These are phyloP conservation scores for Leccinum uliginosum DNA, from an alignment of 768 basidiomycete species.

Conservation along the genomic window DNA sequence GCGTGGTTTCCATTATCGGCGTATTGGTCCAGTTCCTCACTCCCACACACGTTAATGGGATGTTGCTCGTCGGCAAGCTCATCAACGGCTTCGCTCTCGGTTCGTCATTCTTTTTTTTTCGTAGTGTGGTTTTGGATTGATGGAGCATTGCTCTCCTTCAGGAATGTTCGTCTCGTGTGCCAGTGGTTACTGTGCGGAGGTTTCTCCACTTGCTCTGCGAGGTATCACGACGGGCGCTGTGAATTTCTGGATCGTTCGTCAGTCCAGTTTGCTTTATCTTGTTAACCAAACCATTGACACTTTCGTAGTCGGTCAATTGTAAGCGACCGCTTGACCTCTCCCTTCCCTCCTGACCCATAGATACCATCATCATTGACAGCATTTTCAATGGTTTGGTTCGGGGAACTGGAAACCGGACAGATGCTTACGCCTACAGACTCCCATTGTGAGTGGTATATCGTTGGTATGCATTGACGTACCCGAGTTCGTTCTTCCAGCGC, in stretches of 20 bases:
- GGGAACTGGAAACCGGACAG: constrained; percentile 20
- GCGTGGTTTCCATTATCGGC: constrained; percentile 16
- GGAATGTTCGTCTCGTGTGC: constrained; percentile 24
- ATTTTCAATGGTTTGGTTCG: constrained; percentile 24
- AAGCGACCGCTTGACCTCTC: background rate
- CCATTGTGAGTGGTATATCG: constrained; percentile 18
- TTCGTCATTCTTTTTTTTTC: background rate
- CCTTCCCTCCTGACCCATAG: background rate
- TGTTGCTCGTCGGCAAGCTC: constrained; percentile 24
- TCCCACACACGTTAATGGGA: constrained; percentile 20
- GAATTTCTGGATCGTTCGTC: too few species aligned
- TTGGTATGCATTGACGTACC: background rate
- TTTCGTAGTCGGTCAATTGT: constrained; percentile 7
- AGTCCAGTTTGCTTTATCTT: too few species aligned
- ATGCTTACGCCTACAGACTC: constrained; percentile 23
- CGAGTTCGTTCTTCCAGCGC: constrained; percentile 10
- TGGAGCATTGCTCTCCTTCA: constrained; percentile 2
- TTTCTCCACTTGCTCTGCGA: too few species aligned
- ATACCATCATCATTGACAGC: background rate
- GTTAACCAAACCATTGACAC: too few species aligned
- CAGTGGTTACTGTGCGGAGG: constrained; percentile 8
- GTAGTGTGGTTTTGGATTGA: background rate
- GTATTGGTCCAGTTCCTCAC: constrained; percentile 24
- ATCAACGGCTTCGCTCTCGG: constrained; percentile 26
- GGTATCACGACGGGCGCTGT: too few species aligned